Base-by-base conservation (phyloP, 106 monocot genomes). In the Dioscorea zingiberensis region DNA sequence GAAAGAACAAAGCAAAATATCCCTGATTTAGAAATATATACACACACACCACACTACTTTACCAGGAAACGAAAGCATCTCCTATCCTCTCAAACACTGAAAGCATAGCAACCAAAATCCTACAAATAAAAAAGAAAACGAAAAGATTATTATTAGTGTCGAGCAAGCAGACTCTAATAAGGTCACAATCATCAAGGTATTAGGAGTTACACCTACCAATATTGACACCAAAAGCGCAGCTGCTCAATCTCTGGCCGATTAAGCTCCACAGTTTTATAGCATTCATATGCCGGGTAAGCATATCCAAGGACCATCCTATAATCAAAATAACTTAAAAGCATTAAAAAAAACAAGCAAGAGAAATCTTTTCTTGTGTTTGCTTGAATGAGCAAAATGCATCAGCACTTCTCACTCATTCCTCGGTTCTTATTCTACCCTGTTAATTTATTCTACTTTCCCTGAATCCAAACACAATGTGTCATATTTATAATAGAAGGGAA, bases 51-150 rank as follows among this genome's bases (percentile, higher is more conserved):
- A 38, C 38, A 38, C 10, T 38, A 38, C 38, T 44, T 59, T 72
- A 84, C 94, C 94, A 94, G 82, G 94, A 94, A 51, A 90, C 67
- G 12, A 87, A 82, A 48, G 63, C 17, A 58, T 94, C 94, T 47
- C 84, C 90, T 65, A 94, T 65, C 58, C 90, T 89, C 80, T 94
- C 87, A 45, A 85, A 62, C 8, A 87, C 80, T 2, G 87, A 84
- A 47, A 94, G 44, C 7, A 65, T 54, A 62, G 94, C 90, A 69
- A 90, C 87, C 63, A 94, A 66, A 73, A 94, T 94, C 94, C 94
- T 94, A 67, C 58, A 81, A 66, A 48, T 19, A 66, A 63, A 59
- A 59, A 44, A 3, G 13, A 51, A 51, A 51, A 10, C 4, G 10
- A 6, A 38, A 6, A 38, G 9, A 38, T 38, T 38, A 38, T 6